Base-by-base conservation (phyloP, 805 yeast species). In the Cyberlindnera euphorbiiphila region DNA sequence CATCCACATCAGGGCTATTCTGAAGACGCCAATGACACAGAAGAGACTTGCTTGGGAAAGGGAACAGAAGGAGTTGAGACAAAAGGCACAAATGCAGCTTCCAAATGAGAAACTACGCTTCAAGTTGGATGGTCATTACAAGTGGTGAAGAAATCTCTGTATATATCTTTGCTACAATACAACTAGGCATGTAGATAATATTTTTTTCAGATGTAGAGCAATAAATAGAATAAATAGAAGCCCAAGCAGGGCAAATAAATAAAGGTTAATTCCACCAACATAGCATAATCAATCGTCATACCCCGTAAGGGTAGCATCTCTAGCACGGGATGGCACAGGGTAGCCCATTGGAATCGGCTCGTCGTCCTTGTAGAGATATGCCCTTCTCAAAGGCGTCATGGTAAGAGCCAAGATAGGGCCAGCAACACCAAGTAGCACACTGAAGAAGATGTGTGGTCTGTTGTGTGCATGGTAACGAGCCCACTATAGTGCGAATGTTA, bases 1-100 rank as follows among this genome's bases (percentile, higher is more conserved):
- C 58, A 79, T 87, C 36, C 95, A 91, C 61, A 77, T 89, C 22
- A 78, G 82, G 64, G 85, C 85, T 30, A 71, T 91, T 41, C 67
- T 91, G 41, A 82, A 78, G 58, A 73, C 86, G 5, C 70, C 75
- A 31, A 76, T 75, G 47, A 84, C 95, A 11, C 64, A 69, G 52
- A 58, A 65, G 43, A 72, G 95, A 60, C 54, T 75, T 37, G 73
- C 66, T 12, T 75, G 73, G 66, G 94, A 85, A 55, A 63, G 68
- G 44, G 61, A 68, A 37, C 65, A 69, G 47, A 73, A 72, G 53
- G 61, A 66, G 41, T 50, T 60, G 17, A 66, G 58, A 36, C 68
- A 66, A 45, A 79, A 74, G 56, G 84, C 86, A 16, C 69, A 73
- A 54, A 56, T 64, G 27, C 72, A 66, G 49, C 51, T 74, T 32